Evolutionary conservation across 352 stramenopile species (phyloP).

Genomic region (Peronospora destructor): DNA sequence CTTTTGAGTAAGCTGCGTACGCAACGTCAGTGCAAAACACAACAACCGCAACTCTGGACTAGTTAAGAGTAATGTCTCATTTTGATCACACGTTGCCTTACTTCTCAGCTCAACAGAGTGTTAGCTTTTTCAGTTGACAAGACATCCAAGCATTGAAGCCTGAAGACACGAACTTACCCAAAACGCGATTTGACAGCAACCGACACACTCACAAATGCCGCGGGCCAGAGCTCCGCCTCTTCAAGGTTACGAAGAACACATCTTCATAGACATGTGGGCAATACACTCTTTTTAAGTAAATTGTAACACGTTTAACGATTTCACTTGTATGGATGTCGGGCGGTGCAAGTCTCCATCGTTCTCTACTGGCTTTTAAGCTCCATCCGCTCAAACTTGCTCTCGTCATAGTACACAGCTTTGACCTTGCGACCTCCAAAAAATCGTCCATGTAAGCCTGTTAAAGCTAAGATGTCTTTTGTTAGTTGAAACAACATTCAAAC

Average conservation of each 20-base stretch:
- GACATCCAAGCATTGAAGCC: too few relatives aligned
- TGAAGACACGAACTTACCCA: background rate
- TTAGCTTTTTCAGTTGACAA: too few relatives aligned
- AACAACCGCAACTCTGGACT: too few relatives aligned
- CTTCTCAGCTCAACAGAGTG: too few relatives aligned
- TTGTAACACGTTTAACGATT: conserved; percentile 10
- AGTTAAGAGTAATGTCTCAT: too few relatives aligned
- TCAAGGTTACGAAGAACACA: background rate
- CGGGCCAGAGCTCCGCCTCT: background rate
- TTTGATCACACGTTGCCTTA: too few relatives aligned
- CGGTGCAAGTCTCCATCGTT: conserved; percentile 3
- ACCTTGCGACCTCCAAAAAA: conserved; percentile 88
- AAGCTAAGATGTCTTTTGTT: conserved; percentile 31
- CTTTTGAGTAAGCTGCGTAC: background rate
- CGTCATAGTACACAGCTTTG: conserved; percentile 74
- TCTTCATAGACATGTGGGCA: background rate
- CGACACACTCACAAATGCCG: background rate
- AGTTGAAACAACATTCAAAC: background rate
- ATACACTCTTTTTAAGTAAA: conserved; percentile 3
- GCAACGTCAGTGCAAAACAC: background rate
- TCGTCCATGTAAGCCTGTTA: conserved; percentile 73
- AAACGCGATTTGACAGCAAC: background rate
- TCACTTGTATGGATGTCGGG: background rate
- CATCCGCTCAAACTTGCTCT: conserved; percentile 59
- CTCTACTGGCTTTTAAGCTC: conserved; percentile 44